Base-by-base conservation (phyloP, 352 stramenopile species). In the Phytophthora megakarya region DNA sequence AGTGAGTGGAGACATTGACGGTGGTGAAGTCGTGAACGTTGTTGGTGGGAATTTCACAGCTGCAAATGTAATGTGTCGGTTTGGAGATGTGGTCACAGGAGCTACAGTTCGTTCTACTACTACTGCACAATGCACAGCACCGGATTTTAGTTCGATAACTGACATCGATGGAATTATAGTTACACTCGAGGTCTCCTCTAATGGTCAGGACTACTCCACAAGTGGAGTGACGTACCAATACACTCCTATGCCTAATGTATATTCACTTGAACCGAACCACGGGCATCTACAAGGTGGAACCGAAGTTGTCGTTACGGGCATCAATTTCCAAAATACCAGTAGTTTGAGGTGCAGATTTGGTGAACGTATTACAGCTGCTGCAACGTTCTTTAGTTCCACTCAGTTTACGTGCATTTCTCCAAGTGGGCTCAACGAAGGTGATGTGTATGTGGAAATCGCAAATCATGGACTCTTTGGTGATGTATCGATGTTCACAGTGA, bases 141-240 rank as follows among this genome's bases (percentile, higher is more conserved):
- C 92, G 16, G 70, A 71, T 19, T 72, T 97, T 22, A 70, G 77
- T 25, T 74, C 78, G 43, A 80, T 97, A 38, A 77, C 73, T 18
- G 74, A 71, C 13, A 30, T 91, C 13, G 65, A 72, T 19, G 80
- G 81, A n/a, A 74, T 75, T 6, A 75, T 76, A 43, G 89, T 97
- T 9, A 67, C 89, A 13, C 57, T 98, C n/a, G 85, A 97, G 37
- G 76, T 98, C 12, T 95, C 89, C 12, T 86, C 86, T 3, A 98
- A 98, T 58, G 80, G 80, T 8, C 80, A 88, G 40, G 92, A 98
- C 48, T 90, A 72, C 15, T 86, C 80, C 0, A 67, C 25, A 1
- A 88, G 70, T 33, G 77, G 79, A 0, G 62, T 87, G 3, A 57
- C 85, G 0, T 95, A 89, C 43, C 66, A 75, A 1, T 97, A 96